Percentiles rank a stretch among this genome's conserved stretches.
phyloP scores from a whole-genome alignment of 345 rosid species.

The Citrus reticulata region DNA sequence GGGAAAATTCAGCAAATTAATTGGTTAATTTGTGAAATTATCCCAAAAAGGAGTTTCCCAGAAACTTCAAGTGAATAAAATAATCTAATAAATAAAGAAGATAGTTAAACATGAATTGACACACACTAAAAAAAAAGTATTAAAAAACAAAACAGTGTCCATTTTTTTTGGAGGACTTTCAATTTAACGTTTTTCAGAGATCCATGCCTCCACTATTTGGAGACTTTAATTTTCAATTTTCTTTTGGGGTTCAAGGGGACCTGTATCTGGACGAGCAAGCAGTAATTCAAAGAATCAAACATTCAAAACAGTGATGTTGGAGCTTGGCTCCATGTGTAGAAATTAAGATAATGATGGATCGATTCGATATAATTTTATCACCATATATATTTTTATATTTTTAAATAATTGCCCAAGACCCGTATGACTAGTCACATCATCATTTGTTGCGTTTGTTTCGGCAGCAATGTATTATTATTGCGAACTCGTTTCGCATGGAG shows the following conservation, averaged over 20 bases:
- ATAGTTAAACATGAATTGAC: not conserved
- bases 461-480: constrained; percentile 24
- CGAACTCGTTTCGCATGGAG: constrained; percentile 24
- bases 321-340: not conserved
- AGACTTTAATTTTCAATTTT: constrained; percentile 14
- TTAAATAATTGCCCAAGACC: not conserved
- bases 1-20: not conserved
- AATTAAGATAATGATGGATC: not conserved
- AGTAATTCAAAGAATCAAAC: constrained; percentile 21
- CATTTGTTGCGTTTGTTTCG: not conserved
- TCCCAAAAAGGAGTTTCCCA: constrained; percentile 13
- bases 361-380: not conserved
- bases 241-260: constrained; percentile 33
- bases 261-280: constrained; percentile 38
- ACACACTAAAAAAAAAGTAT: not conserved
- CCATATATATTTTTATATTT: not conserved
- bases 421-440: not conserved
- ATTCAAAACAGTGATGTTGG: not conserved
- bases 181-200: not conserved
- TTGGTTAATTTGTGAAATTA: not conserved
- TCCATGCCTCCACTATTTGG: constrained; percentile 5
- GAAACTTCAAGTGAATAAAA: constrained; percentile 25
- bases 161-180: constrained; percentile 29
- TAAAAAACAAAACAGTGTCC: not conserved
- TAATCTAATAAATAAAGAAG: not conserved